Evolutionary conservation across 371 early-diverging fungal species (phyloP).

Genomic region (Rhizopus arrhizus): DNA sequence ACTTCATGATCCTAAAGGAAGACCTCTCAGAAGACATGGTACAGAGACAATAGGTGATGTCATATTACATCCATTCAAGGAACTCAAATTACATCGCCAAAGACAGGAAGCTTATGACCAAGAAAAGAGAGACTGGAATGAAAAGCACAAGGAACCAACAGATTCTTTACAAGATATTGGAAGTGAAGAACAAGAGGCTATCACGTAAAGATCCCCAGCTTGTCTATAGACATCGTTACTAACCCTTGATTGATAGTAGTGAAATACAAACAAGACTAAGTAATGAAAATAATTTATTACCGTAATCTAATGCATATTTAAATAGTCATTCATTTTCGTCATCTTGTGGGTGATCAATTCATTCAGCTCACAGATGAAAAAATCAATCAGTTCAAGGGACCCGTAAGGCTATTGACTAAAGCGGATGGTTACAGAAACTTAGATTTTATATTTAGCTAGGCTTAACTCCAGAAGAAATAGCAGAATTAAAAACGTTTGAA

Average conservation of each 20-base stretch:
- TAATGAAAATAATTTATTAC: no score
- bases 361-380: conserved; percentile 39
- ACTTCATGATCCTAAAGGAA: conserved; percentile 36
- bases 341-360: conserved; percentile 45
- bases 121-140: conserved; percentile 38
- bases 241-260: no score
- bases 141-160: conserved; percentile 35
- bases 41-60: conserved; percentile 52
- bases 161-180: conserved; percentile 8
- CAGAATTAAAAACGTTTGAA: conserved; percentile 20
- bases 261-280: no score
- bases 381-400: conserved; percentile 26
- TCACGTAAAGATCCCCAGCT: conserved; percentile 9
- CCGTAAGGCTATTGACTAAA: conserved; percentile 24
- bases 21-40: conserved; percentile 41
- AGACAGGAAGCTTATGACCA: conserved; percentile 38
- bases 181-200: conserved; percentile 1
- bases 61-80: conserved; percentile 40
- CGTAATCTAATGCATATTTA: no score
- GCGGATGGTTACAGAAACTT: neutral
- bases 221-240: no score
- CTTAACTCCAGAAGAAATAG: conserved; percentile 34
- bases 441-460: conserved; percentile 26
- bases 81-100: conserved; percentile 37
- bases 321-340: conserved; percentile 47